phyloP scores from a whole-genome alignment of 1,284 basidiomycete genomes.

The Cystobasidium slooffiae region DNA sequence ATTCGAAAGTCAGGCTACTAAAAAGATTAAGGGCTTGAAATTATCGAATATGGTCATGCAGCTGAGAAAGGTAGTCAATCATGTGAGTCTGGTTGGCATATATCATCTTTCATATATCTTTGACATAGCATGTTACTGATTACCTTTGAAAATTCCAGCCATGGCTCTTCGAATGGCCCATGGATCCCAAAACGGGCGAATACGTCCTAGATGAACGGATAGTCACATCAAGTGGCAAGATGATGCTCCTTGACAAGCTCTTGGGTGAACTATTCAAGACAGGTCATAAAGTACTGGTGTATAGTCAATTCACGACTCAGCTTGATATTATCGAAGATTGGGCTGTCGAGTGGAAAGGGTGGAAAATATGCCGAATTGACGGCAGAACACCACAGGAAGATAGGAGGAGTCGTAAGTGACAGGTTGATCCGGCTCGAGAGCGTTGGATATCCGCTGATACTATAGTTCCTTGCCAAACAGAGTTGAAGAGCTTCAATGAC shows the following conservation, averaged over 20 bases:
- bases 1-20: constrained; percentile 16
- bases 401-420: constrained; percentile 83
- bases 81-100: no score
- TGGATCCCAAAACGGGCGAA: constrained; percentile 67
- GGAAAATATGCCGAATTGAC: constrained; percentile 86
- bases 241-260: constrained; percentile 89
- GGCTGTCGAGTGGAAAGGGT: constrained; percentile 78
- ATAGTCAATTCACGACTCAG: constrained; percentile 94
- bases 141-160: no score
- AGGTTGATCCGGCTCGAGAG: constrained; percentile 62
- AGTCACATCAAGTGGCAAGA: constrained; percentile 87
- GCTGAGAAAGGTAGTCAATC: constrained; percentile 68
- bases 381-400: constrained; percentile 77
- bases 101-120: no score
- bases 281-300: constrained; percentile 87
- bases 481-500: constrained; percentile 58
- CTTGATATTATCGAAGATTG: constrained; percentile 93
- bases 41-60: constrained; percentile 95
- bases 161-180: constrained; percentile 88
- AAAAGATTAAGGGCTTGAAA: constrained; percentile 84
- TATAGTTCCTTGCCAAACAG: constrained; percentile 51
- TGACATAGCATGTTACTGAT: no score
- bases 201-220: constrained; percentile 73
- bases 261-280: constrained; percentile 77
- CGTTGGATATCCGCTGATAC: constrained; percentile 61